Conservation (phyloP, 495 filamentous ascomycete genomes). For the Penicillium bialowiezense region DNA sequence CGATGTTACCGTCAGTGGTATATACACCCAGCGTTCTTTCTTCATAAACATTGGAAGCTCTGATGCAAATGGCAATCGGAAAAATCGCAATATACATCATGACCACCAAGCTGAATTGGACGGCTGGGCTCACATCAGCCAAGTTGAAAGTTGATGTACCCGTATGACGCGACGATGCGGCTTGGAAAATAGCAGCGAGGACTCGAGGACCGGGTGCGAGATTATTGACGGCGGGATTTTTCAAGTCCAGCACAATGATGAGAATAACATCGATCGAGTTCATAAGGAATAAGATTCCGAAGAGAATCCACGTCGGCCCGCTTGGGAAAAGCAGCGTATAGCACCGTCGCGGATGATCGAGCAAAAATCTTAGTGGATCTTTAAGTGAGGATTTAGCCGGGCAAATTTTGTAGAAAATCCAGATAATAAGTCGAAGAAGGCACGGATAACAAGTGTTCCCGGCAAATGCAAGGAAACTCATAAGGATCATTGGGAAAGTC, state of each 20-base stretch:
- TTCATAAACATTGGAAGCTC: conserved; percentile 63
- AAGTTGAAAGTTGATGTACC: conserved; percentile 57
- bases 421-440: conserved; percentile 76
- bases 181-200: conserved; percentile 59
- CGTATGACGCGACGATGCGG: conserved; percentile 56
- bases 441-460: conserved; percentile 84
- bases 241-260: conserved; percentile 57
- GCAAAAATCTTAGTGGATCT: conserved; percentile 48
- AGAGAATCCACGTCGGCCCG: conserved; percentile 60
- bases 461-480: conserved; percentile 72
- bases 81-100: conserved; percentile 79
- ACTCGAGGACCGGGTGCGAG: conserved; percentile 35
- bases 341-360: conserved; percentile 61
- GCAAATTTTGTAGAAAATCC: conserved; percentile 55
- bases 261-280: conserved; percentile 58
- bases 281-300: conserved; percentile 54
- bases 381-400: conserved; percentile 35
- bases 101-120: conserved; percentile 58
- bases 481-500: conserved; percentile 62
- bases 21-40: conserved; percentile 72
- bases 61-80: conserved; percentile 71
- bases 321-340: conserved; percentile 62
- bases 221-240: conserved; percentile 29
- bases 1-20: conserved; percentile 43
- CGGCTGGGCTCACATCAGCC: conserved; percentile 54